Conservation (phyloP, 176 grass and related monocot genomes). For the Carex myosuroides region DNA sequence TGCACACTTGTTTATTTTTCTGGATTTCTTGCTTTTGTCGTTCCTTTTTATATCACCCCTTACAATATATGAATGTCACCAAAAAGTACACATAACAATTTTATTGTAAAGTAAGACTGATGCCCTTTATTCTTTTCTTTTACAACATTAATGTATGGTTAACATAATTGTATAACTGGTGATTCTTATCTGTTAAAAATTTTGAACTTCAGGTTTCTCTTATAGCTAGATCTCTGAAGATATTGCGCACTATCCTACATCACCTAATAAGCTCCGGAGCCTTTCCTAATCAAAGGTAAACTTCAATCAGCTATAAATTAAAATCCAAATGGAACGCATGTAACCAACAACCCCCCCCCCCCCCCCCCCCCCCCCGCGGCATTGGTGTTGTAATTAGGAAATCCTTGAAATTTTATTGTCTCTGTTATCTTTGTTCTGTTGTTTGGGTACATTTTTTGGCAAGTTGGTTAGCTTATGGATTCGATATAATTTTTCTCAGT, state of each 20-base stretch:
- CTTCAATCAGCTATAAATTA: conserved; percentile 1
- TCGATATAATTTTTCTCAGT: conserved; percentile 91
- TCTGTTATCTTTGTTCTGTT: conserved; percentile 17
- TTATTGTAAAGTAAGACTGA: neutral
- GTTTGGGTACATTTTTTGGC: conserved; percentile 15
- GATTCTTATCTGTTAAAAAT: neutral
- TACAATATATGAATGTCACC: neutral
- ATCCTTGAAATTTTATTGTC: neutral
- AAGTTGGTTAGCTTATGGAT: conserved; percentile 61
- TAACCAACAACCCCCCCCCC: neutral
- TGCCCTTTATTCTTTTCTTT: neutral
- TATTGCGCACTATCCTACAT: conserved; percentile 54
- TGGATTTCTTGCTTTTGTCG: conserved; percentile 11
- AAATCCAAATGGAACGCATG: neutral
- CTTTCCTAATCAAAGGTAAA: conserved; percentile 49
- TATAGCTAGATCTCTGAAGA: conserved; percentile 53
- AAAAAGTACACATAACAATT: neutral
- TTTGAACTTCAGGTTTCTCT: conserved; percentile 49
- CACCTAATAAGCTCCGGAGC: conserved; percentile 43
- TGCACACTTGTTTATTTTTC: neutral
- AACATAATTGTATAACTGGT: neutral
- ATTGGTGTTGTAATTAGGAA: neutral
- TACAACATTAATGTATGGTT: neutral
- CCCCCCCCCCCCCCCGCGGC: too few species aligned
- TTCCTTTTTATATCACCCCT: neutral